phyloP scores from a whole-genome alignment of 2,329 filamentous ascomycete genomes.

The Cladophialophora bantiana region DNA sequence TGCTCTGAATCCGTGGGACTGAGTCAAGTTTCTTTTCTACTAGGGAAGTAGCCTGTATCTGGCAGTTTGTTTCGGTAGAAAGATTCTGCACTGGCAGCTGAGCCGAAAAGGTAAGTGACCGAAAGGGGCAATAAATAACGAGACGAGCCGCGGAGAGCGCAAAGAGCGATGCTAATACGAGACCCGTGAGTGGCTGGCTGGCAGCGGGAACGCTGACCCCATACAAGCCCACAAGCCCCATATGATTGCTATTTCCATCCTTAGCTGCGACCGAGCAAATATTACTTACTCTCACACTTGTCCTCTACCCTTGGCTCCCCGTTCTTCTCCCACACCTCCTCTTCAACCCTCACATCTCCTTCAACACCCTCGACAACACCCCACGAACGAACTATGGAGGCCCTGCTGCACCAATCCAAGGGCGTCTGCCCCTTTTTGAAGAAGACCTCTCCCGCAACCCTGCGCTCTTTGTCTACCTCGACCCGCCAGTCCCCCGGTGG shows the following conservation, averaged over 20 bases:
- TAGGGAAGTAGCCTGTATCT: neutral
- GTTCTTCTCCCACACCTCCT: slow-evolving; percentile 1
- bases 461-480: slow-evolving; percentile 82
- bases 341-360: neutral
- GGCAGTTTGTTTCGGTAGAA: slow-evolving; percentile 6
- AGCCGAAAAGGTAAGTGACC: neutral
- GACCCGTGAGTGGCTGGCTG: neutral
- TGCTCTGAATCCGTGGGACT: neutral
- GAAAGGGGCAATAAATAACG: neutral
- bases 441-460: slow-evolving; percentile 87
- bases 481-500: slow-evolving; percentile 75
- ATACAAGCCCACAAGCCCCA: neutral
- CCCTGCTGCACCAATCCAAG: slow-evolving; percentile 92
- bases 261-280: neutral
- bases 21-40: neutral
- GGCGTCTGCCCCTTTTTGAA: slow-evolving; percentile 97
- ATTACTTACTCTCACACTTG: neutral
- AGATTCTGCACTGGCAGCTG: neutral
- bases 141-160: neutral
- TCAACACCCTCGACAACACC: neutral
- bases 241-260: neutral
- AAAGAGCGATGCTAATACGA: neutral
- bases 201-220: neutral
- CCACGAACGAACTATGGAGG: slow-evolving; percentile 72
- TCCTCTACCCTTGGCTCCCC: neutral